Conservation (phyloP, 1,139 yeast species). For the Candida tropicalis region DNA sequence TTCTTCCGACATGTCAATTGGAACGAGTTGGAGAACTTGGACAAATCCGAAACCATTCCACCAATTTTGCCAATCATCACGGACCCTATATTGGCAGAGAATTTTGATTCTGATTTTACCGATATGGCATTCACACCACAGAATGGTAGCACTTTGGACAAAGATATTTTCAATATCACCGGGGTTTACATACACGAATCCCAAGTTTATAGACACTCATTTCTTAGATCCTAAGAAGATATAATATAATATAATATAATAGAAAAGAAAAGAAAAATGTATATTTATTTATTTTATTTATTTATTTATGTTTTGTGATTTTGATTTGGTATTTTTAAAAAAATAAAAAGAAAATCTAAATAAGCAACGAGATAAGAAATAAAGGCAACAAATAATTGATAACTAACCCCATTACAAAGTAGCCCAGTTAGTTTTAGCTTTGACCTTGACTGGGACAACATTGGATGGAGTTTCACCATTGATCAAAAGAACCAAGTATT, state of each 20-base stretch:
- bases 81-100: conserved; percentile 86
- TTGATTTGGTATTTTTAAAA: background rate
- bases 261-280: too few relatives aligned
- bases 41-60: conserved; percentile 48
- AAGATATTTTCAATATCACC: conserved; percentile 43
- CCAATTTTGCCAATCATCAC: conserved; percentile 89
- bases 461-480: background rate
- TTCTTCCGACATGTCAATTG: conserved; percentile 83
- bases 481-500: background rate
- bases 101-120: conserved; percentile 87
- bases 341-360: background rate
- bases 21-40: conserved; percentile 57
- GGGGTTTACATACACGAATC: conserved; percentile 48
- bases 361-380: background rate
- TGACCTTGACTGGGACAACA: conserved; percentile 1
- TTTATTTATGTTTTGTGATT: background rate
- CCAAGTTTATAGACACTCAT: conserved; percentile 30
- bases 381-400: background rate
- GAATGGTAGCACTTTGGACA: conserved; percentile 12
- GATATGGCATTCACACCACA: conserved; percentile 61
- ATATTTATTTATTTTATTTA: background rate
- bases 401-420: background rate
- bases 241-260: background rate
- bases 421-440: conserved; percentile 1
- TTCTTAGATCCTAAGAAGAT: conserved; percentile 8